Base-by-base conservation (phyloP, 2,329 filamentous ascomycete species). In the Dothistroma septosporum region DNA sequence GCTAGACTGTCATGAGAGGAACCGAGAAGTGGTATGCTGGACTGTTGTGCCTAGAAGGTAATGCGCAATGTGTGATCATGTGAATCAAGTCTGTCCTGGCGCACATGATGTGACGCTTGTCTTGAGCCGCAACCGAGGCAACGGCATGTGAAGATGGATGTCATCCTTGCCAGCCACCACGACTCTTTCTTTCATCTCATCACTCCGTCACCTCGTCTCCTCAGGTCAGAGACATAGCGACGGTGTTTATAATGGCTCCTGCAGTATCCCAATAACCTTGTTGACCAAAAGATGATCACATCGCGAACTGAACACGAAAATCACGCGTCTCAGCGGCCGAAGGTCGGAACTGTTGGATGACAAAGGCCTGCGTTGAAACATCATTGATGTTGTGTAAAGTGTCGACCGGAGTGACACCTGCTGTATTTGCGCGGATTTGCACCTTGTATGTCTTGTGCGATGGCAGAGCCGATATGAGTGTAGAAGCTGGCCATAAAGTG, bases 121-220 rank as follows among this genome's bases (percentile, higher is more conserved):
- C 14, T 44, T 44, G 12, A n/a, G 41, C 41, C 41, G 41, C 41
- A 44, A 21, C 52, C 52, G 52, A 54, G 52, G 52, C 24, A 12
- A 19, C 52, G 52, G 52, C 52, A 54, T 54, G 52, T 53, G 50
- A 53, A 33, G 12, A 37, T 22, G n/a, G 31, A 28, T 28, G 24
- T 28, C 24, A 28, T 28, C 24, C 24, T 28, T 28, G 24, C 24
- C 24, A 28, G 24, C 24, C 24, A 28, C 24, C 24, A 28, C 24
- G 24, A 28, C 24, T 28, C 24, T 6, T 28, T 6, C 24, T 28
- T 28, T 28, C 24, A 28, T 6, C 6, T 28, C 3, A 28, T 6
- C 24, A 28, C 24, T 28, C 6, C 24, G 24, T 28, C 6, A 28
- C 24, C 24, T 28, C 24, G 24, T 28, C 24, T 28, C 24, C 24